These are phyloP conservation scores for Syzygium malaccense DNA, from an alignment of 441 rosid genomes.

Conservation along the genomic window DNA sequence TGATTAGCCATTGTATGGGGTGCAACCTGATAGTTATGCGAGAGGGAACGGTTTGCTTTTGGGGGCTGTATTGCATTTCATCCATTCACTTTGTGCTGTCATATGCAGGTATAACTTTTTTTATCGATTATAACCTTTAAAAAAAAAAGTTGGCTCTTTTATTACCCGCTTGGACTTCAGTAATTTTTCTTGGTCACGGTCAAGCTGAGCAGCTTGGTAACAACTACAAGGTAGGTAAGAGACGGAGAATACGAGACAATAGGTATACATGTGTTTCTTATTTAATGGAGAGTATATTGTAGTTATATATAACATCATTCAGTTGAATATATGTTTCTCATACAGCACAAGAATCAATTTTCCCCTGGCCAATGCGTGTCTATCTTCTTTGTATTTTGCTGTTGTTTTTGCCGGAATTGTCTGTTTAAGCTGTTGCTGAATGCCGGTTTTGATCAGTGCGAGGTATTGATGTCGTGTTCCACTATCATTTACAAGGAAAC, in stretches of 20 bases:
- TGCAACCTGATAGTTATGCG: not conserved
- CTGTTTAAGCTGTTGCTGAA: not conserved
- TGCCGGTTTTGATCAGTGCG: not conserved
- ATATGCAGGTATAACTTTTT: not conserved
- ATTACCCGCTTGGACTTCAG: not conserved
- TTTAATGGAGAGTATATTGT: not conserved
- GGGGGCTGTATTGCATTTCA: not conserved
- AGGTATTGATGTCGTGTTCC: not conserved
- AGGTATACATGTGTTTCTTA: not conserved
- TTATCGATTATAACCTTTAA: not conserved
- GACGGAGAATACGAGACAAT: not conserved
- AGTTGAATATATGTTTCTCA: not conserved
- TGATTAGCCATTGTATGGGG: not conserved
- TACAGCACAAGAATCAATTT: not conserved
- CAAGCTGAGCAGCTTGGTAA: not conserved
- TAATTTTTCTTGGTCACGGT: not conserved
- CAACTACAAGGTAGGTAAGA: not conserved
- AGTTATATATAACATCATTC: not conserved
- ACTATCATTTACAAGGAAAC: not conserved
- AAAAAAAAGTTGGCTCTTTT: not conserved
- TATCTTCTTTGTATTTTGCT: not conserved
- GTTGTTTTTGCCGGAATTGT: not conserved
- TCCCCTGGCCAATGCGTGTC: not conserved
- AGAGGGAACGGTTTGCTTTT: not conserved
- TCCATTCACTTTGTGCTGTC: not conserved